Base-by-base conservation (phyloP, 805 yeast genomes). In the Yamadazyma philogaea region DNA sequence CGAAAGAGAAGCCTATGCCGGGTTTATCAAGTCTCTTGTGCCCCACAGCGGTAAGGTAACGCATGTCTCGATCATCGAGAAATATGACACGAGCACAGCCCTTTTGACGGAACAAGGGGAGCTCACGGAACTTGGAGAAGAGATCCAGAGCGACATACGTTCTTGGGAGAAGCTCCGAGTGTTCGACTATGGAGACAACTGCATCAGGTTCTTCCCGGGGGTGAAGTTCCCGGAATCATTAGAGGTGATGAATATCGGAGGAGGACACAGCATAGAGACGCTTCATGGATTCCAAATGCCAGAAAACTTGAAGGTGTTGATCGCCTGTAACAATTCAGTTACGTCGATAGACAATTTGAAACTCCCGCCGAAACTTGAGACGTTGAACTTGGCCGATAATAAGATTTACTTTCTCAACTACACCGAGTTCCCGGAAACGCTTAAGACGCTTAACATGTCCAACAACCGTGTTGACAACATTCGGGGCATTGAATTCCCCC, bases 201-300 rank as follows among this genome's bases (percentile, higher is more conserved):
- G 63, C 40, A 60, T 69, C 15, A 49, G 68, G 24, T 55, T 60
- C 35, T 53, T 68, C n/a, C 70, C 73, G 4, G 73, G 70, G 2
- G 64, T 69, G 15, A 56, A 51, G 31, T 58, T 70, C 36, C 72
- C 74, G 3, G 71, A 68, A 30, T 41, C 64, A 1, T 48, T 70
- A 27, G 66, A 66, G 45, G 58, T 60, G 3, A 47, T 70, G 40
- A 70, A 68, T 46, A 53, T 70, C 14, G 67, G 70, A 17, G 74
- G 74, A 16, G 65, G 72, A 3, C 54, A 54, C 41, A 60, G 71
- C 2, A 54, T 70, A 36, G 72, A 67, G 32, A 60, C 72, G 3
- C 59, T 70, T 30, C 51, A 64, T 3, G 74, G 73, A 12, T 63
- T 68, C 48, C 63, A 61, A 34, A 57, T 70, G 55, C 75, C 74